These are phyloP conservation scores for Knufia fluminis DNA, from an alignment of 2,329 filamentous ascomycete genomes.

Conservation along the genomic window DNA sequence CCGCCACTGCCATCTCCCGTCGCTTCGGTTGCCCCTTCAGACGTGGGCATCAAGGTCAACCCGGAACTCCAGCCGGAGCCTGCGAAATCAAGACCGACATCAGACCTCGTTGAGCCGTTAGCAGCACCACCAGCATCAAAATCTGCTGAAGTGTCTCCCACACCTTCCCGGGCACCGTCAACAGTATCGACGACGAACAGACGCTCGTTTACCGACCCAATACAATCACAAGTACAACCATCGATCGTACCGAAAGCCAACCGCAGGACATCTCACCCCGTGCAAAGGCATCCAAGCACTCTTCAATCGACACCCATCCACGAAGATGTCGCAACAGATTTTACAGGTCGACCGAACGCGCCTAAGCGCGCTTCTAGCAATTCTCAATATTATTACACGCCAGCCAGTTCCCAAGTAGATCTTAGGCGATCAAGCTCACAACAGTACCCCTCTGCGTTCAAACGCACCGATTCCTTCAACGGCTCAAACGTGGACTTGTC, in stretches of 20 bases:
- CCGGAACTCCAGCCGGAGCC: constrained; percentile 1
- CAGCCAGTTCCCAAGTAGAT: not conserved
- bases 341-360: constrained; percentile 5
- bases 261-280: constrained; percentile 12
- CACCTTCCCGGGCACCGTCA: not conserved
- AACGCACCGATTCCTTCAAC: not conserved
- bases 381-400: not conserved
- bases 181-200: not conserved
- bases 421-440: not conserved
- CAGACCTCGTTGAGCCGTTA: not conserved
- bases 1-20: constrained; percentile 10
- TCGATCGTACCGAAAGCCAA: constrained; percentile 11
- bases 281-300: constrained; percentile 1
- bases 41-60: constrained; percentile 16
- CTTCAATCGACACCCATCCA: constrained; percentile 15
- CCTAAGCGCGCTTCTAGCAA: constrained; percentile 7
- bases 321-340: constrained; percentile 18
- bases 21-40: constrained; percentile 10
- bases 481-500: not conserved
- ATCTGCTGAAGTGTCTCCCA: not conserved
- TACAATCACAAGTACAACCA: constrained; percentile 12
- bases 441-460: constrained; percentile 1
- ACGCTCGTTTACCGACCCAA: constrained; percentile 14
- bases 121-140: not conserved
- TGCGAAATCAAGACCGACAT: not conserved